These are phyloP conservation scores for Microdochium bolleyi DNA, from an alignment of 2,329 filamentous ascomycete species.

Conservation along the genomic window DNA sequence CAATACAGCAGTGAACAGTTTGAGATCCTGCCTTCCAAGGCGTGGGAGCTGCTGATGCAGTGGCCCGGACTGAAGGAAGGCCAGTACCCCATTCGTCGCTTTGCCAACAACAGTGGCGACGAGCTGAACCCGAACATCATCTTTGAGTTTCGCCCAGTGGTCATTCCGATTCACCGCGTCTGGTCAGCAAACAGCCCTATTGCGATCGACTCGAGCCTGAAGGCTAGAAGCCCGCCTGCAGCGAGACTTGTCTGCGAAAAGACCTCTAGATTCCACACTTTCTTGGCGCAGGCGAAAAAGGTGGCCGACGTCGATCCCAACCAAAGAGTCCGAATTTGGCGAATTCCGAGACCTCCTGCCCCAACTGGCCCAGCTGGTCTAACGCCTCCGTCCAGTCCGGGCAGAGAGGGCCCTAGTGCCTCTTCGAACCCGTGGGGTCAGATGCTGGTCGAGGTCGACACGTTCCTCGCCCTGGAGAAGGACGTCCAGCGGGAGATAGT, in stretches of 20 bases:
- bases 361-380: conserved; percentile 25
- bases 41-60: conserved; percentile 71
- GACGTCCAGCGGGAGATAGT: conserved; percentile 57
- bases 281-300: conserved; percentile 66
- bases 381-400: conserved; percentile 20
- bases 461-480: conserved; percentile 54
- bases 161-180: conserved; percentile 79
- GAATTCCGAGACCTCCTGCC: conserved; percentile 42
- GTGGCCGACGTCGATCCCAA: conserved; percentile 57
- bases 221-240: conserved; percentile 53
- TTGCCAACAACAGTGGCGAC: conserved; percentile 66
- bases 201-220: conserved; percentile 48
- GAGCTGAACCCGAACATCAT: conserved; percentile 55
- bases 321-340: conserved; percentile 73
- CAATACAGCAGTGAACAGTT: conserved; percentile 65
- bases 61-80: conserved; percentile 74
- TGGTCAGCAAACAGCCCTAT: conserved; percentile 52
- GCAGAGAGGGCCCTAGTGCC: conserved; percentile 2
- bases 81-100: conserved; percentile 64
- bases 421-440: conserved; percentile 25
- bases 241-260: conserved; percentile 64
- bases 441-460: conserved; percentile 52
- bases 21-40: conserved; percentile 67
- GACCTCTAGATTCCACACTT: conserved; percentile 62
- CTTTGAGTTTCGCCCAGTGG: conserved; percentile 77